Percentiles rank a stretch among this genome's conserved stretches.
Conservation (phyloP, 495 filamentous ascomycete genomes). For the Lasiosphaeriaceae sp. region DNA sequence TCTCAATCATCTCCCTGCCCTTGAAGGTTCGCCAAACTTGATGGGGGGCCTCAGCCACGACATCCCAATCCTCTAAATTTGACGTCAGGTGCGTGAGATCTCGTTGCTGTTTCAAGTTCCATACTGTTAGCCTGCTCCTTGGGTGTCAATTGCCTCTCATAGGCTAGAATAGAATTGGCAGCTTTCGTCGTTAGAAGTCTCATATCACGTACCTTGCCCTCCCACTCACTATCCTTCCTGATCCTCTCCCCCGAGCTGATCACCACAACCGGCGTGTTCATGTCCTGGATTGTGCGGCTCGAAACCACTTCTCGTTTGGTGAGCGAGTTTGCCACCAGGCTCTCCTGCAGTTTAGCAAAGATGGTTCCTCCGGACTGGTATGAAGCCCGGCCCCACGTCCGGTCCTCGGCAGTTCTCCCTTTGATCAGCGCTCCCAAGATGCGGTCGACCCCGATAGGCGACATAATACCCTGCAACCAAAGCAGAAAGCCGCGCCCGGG, state of each 20-base stretch:
- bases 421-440: constrained; percentile 72
- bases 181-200: no score
- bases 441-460: constrained; percentile 79
- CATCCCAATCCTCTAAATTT: constrained; percentile 78
- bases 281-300: constrained; percentile 70
- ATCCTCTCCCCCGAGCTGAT: constrained; percentile 68
- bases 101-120: constrained; percentile 50
- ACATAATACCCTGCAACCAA: constrained; percentile 81
- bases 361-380: constrained; percentile 78
- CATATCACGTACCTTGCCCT: constrained; percentile 50
- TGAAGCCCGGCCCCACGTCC: constrained; percentile 71
- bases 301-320: constrained; percentile 75
- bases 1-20: constrained; percentile 61
- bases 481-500: constrained; percentile 73
- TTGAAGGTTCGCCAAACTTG: constrained; percentile 72
- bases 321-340: constrained; percentile 75
- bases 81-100: constrained; percentile 75
- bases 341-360: constrained; percentile 90
- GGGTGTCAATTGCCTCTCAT: no score
- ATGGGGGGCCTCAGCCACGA: constrained; percentile 80
- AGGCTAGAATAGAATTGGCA: no score
- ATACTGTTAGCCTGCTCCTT: neutral
- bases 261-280: constrained; percentile 69
- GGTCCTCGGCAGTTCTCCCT: constrained; percentile 75
- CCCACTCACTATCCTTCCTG: constrained; percentile 64